A percentile compares a stretch with the other conserved stretches of the same genome.
These are phyloP conservation scores for Dactylellina drechsleri DNA, from an alignment of 2,329 filamentous ascomycete genomes.

Conservation along the genomic window DNA sequence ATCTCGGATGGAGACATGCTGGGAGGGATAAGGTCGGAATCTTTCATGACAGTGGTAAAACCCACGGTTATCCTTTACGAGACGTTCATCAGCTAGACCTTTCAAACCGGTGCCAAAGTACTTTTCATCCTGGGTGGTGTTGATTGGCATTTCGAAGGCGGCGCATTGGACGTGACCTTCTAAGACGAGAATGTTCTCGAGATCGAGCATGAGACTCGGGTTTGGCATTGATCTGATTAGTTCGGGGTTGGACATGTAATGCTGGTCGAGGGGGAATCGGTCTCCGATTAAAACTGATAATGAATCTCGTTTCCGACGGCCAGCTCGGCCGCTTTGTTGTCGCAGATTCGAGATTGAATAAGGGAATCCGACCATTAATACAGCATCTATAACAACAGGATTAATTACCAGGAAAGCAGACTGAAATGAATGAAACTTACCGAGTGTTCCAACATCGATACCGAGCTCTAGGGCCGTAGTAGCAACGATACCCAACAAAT, in stretches of 20 bases:
- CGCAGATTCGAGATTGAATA: slow-evolving; percentile 94
- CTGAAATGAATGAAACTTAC: slow-evolving; percentile 20
- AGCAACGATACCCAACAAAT: slow-evolving; percentile 89
- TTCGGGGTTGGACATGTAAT: slow-evolving; percentile 96
- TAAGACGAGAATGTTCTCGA: slow-evolving; percentile 88
- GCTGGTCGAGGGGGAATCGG: slow-evolving; percentile 87
- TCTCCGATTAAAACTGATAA: slow-evolving; percentile 90
- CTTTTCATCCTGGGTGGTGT: slow-evolving; percentile 75
- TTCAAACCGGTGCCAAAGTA: slow-evolving; percentile 83
- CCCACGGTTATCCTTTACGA: slow-evolving; percentile 77
- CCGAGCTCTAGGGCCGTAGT: slow-evolving; percentile 93
- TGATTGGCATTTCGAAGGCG: slow-evolving; percentile 91
- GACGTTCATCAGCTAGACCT: slow-evolving; percentile 69
- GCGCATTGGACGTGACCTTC: slow-evolving; percentile 97
- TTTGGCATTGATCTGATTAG: slow-evolving; percentile 87
- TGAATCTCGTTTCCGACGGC: slow-evolving; percentile 90
- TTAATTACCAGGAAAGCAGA: background rate
- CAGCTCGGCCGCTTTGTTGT: slow-evolving; percentile 93
- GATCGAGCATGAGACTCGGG: slow-evolving; percentile 85
- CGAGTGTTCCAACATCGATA: slow-evolving; percentile 88
- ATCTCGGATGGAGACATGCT: slow-evolving; percentile 77
- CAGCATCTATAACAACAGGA: slow-evolving; percentile 74
- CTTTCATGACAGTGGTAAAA: slow-evolving; percentile 91
- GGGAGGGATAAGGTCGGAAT: slow-evolving; percentile 83
- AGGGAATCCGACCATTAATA: slow-evolving; percentile 92